Conservation (phyloP, 2,329 filamentous ascomycete species). For the Gnomoniopsis sp. region DNA sequence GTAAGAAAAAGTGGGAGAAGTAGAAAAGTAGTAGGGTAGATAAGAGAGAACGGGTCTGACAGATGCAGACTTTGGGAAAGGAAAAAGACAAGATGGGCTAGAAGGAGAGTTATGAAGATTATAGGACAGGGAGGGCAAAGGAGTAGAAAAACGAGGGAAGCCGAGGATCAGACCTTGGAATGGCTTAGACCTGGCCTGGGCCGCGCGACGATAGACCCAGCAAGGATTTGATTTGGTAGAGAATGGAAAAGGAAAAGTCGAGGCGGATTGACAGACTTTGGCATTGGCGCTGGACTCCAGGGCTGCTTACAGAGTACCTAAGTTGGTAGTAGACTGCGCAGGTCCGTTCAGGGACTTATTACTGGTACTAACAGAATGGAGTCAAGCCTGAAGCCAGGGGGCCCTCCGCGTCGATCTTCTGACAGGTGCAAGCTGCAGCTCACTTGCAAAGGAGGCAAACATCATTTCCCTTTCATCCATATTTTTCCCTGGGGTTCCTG, state of each 20-base stretch:
- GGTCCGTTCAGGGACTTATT: background rate
- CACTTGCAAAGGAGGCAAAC: too few relatives aligned
- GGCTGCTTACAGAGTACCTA: background rate
- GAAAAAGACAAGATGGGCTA: constrained; percentile 5
- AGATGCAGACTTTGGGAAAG: background rate
- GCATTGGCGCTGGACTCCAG: background rate
- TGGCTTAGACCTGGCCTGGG: constrained; percentile 14
- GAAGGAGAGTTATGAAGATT: constrained; percentile 12
- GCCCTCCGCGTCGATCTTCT: constrained; percentile 4
- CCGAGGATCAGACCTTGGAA: constrained; percentile 16
- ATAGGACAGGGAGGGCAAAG: constrained; percentile 2
- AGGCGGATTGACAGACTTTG: background rate
- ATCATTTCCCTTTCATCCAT: background rate
- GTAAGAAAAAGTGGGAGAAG: background rate
- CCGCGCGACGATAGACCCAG: background rate
- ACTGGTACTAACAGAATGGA: background rate
- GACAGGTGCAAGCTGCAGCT: background rate
- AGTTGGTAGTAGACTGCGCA: background rate
- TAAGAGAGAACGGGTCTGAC: background rate
- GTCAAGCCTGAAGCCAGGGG: background rate
- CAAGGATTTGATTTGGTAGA: background rate
- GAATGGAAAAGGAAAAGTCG: background rate
- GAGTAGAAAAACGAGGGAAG: constrained; percentile 7
- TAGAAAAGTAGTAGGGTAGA: background rate
- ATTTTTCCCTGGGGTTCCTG: background rate